phyloP scores from a whole-genome alignment of 306 rosid species.

The Neltuma alba region DNA sequence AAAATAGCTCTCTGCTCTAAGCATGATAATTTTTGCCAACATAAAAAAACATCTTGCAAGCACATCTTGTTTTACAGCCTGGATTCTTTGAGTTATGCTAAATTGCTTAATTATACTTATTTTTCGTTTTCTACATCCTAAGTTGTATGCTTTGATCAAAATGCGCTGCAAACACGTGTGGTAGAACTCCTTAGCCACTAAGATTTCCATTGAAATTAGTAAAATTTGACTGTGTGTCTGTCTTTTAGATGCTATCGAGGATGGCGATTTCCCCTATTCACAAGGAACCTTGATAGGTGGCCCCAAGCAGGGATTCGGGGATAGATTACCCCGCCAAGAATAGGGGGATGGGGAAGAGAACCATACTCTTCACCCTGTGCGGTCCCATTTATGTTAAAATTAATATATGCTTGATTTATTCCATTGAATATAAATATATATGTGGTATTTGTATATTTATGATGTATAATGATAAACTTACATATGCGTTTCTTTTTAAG shows the following conservation, averaged over 20 bases:
- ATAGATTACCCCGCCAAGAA: neutral
- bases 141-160: conserved; percentile 5
- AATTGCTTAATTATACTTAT: neutral
- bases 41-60: neutral
- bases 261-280: neutral
- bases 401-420: neutral
- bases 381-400: neutral
- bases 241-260: neutral
- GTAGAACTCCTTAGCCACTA: neutral
- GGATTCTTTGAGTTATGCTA: conserved; percentile 4
- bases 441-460: neutral
- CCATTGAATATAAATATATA: neutral
- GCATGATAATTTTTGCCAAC: conserved; percentile 9
- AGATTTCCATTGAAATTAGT: neutral
- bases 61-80: conserved; percentile 17
- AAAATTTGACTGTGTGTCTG: neutral
- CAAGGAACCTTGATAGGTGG: too few relatives aligned
- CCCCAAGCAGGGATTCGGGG: neutral
- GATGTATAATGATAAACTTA: neutral
- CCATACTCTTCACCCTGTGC: neutral
- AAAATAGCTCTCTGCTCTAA: conserved; percentile 2
- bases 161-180: neutral
- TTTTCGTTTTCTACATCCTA: conserved; percentile 12
- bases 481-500: neutral
- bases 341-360: neutral